Conservation (phyloP, 192 early-diverging fungal genomes). For the Ramicandelaber brevisporus region DNA sequence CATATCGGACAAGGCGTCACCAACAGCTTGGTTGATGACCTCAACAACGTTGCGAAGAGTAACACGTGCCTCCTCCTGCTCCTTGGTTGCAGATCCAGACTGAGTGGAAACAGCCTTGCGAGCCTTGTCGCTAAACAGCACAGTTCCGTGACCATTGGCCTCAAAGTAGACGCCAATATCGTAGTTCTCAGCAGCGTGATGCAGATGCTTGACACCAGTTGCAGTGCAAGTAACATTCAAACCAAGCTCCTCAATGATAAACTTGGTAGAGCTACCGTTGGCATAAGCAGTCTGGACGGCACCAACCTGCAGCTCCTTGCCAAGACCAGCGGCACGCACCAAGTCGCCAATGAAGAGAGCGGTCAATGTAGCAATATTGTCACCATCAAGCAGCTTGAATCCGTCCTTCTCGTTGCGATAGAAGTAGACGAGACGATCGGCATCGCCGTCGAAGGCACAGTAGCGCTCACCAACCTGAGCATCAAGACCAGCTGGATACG, state of each 20-base stretch:
- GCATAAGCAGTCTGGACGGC: constrained; percentile 99
- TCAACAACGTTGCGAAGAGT: constrained; percentile 65
- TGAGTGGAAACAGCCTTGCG: constrained; percentile 37
- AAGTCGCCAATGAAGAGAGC: constrained; percentile 85
- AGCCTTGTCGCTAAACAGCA: constrained; percentile 68
- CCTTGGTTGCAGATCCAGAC: constrained; percentile 24
- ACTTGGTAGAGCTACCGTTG: constrained; percentile 87
- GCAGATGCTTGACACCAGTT: constrained; percentile 97
- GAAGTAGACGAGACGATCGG: constrained; percentile 95
- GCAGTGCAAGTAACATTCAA: constrained; percentile 87
- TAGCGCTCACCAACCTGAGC: constrained; percentile 42
- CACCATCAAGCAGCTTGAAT: constrained; percentile 91
- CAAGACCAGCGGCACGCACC: constrained; percentile 51
- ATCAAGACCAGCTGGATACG: constrained; percentile 36
- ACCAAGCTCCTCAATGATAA: constrained; percentile 68
- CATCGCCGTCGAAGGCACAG: constrained; percentile 91
- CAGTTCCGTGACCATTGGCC: constrained; percentile 97
- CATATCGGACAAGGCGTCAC: constrained; percentile 94
- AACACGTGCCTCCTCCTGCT: constrained; percentile 47
- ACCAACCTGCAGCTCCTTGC: constrained; percentile 52
- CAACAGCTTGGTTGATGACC: constrained; percentile 96
- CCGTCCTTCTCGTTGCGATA: constrained; percentile 47
- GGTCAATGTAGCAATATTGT: constrained; percentile 91
- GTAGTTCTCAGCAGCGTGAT: constrained; percentile 92
- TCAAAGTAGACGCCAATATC: constrained; percentile 99